A percentile compares a stretch with the other conserved stretches of the same genome.
phyloP scores from a whole-genome alignment of 2,329 filamentous ascomycete species.

The Aureobasidium sp. region DNA sequence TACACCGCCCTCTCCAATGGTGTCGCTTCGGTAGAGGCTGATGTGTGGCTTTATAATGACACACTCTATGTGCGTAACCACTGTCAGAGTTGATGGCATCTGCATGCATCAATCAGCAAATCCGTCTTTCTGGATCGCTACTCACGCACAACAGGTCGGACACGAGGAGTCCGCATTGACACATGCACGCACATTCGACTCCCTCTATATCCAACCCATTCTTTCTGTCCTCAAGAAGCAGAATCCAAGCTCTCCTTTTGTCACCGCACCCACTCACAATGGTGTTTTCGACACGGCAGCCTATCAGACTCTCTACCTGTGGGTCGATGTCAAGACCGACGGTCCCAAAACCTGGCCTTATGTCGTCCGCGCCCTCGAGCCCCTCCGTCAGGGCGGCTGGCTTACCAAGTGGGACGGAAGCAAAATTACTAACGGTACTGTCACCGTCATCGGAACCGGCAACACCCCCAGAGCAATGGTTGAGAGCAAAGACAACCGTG shows the following conservation, averaged over 20 bases:
- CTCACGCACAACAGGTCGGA: slow-evolving; percentile 38
- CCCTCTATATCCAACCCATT: slow-evolving; percentile 52
- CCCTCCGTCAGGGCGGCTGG: slow-evolving; percentile 45
- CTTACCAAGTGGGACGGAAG: slow-evolving; percentile 44
- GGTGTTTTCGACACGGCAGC: slow-evolving; percentile 51
- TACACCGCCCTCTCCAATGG: slow-evolving; percentile 48
- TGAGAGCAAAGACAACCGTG: slow-evolving; percentile 34
- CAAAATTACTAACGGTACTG: slow-evolving; percentile 37
- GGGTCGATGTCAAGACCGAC: slow-evolving; percentile 52
- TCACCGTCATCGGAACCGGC: slow-evolving; percentile 56
- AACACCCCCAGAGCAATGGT: slow-evolving; percentile 45
- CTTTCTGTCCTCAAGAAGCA: slow-evolving; percentile 46
- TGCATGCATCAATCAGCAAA: background rate
- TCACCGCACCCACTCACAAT: slow-evolving; percentile 40
- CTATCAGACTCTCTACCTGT: slow-evolving; percentile 53
- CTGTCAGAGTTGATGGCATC: background rate
- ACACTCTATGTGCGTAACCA: slow-evolving; percentile 2
- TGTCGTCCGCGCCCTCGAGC: slow-evolving; percentile 48
- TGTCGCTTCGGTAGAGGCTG: slow-evolving; percentile 49
- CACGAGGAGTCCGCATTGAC: slow-evolving; percentile 47
- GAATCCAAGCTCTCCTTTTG: slow-evolving; percentile 46
- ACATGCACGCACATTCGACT: slow-evolving; percentile 43
- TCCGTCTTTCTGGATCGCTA: background rate
- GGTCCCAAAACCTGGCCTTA: slow-evolving; percentile 47
- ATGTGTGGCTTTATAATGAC: slow-evolving; percentile 51